Evolutionary conservation across 768 basidiomycete species (phyloP).

Genomic region (Hortiboletus campestris): DNA sequence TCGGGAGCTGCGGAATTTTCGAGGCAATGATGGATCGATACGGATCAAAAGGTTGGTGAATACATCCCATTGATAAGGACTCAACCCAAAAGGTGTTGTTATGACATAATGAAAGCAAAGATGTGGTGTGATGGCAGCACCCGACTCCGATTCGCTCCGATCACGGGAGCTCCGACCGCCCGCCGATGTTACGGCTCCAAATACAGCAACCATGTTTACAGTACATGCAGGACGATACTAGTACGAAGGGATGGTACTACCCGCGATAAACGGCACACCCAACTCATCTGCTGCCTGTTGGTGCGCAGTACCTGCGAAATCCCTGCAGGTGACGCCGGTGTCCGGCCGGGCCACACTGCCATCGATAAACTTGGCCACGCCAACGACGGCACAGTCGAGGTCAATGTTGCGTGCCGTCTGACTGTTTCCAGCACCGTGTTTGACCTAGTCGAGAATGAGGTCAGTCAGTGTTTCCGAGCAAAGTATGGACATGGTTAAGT

Average conservation of each 20-base stretch:
- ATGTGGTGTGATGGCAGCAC: too few species aligned
- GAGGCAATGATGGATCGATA: too few species aligned
- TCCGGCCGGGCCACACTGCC: slow-evolving; percentile 18
- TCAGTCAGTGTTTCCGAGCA: neutral
- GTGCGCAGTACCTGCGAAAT: slow-evolving; percentile 63
- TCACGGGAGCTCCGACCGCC: too few species aligned
- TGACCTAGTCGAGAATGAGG: slow-evolving; percentile 38
- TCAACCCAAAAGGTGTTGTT: too few species aligned
- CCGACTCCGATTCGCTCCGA: too few species aligned
- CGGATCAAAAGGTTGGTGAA: too few species aligned
- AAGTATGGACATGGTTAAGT: slow-evolving; percentile 51
- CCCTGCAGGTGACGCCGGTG: slow-evolving; percentile 51
- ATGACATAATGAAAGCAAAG: too few species aligned
- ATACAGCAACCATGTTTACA: too few species aligned
- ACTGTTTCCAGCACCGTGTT: slow-evolving; percentile 62
- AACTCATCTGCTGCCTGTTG: slow-evolving; percentile 53
- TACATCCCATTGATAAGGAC: too few species aligned
- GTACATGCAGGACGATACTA: too few species aligned
- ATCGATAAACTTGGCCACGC: slow-evolving; percentile 52
- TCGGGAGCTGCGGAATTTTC: too few species aligned
- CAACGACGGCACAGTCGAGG: slow-evolving; percentile 53
- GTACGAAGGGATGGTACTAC: slow-evolving; percentile 24
- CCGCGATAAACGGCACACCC: slow-evolving; percentile 61
- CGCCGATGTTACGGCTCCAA: too few species aligned
- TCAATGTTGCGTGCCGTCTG: slow-evolving; percentile 55